phyloP scores from a whole-genome alignment of 768 basidiomycete species.

The Sutorius australiensis region DNA sequence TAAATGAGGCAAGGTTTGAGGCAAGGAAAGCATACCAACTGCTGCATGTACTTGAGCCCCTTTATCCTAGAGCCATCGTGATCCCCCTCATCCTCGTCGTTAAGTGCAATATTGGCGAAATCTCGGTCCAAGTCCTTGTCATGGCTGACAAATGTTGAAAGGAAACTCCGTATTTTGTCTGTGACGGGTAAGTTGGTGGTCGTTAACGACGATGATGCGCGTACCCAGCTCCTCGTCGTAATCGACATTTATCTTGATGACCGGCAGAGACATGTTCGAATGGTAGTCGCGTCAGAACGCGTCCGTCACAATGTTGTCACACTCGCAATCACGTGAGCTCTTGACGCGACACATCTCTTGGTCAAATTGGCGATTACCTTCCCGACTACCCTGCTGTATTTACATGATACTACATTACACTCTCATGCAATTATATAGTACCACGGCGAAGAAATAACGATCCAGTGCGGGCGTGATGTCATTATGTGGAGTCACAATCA shows the following conservation, averaged over 20 bases:
- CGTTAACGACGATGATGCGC: neutral
- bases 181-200: constrained; percentile 6
- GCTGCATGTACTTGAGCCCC: constrained; percentile 74
- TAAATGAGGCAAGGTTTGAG: constrained; percentile 15
- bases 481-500: constrained; percentile 9
- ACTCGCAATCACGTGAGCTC: constrained; percentile 12
- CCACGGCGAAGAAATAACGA: neutral
- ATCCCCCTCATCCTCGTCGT: constrained; percentile 43
- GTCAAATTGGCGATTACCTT: neutral
- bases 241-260: constrained; percentile 54
- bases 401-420: neutral
- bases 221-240: constrained; percentile 74
- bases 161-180: constrained; percentile 70
- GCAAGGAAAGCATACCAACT: constrained; percentile 57
- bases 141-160: constrained; percentile 62
- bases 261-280: constrained; percentile 61
- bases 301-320: constrained; percentile 27
- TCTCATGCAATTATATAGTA: no score
- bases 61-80: constrained; percentile 33
- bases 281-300: constrained; percentile 20
- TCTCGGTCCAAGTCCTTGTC: constrained; percentile 64
- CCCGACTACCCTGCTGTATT: neutral
- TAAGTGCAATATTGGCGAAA: constrained; percentile 69
- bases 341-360: neutral
- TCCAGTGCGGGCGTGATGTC: neutral